A percentile compares a stretch with the other conserved stretches of the same genome.
Conservation (phyloP, 2,329 filamentous ascomycete genomes). For the Didymella arachidicola region DNA sequence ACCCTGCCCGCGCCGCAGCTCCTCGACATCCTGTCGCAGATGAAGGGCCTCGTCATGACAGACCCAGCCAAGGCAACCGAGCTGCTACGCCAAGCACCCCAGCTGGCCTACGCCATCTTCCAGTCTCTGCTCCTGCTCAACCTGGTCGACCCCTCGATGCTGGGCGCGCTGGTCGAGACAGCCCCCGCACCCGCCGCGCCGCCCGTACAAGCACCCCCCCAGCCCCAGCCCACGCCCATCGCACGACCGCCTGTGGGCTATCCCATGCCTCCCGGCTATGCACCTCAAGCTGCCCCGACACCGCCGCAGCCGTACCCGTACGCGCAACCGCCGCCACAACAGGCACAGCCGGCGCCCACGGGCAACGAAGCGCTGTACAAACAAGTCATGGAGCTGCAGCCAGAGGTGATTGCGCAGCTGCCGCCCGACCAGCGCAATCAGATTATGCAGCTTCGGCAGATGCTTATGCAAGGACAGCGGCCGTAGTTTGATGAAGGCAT, state of each 20-base stretch:
- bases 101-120: slow-evolving; percentile 93
- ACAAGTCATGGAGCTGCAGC: slow-evolving; percentile 81
- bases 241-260: slow-evolving; percentile 43
- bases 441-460: slow-evolving; percentile 77
- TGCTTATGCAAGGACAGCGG: slow-evolving; percentile 56
- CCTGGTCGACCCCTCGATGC: slow-evolving; percentile 83
- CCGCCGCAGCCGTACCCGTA: slow-evolving; percentile 56
- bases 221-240: slow-evolving; percentile 47
- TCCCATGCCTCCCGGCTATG: slow-evolving; percentile 44
- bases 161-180: slow-evolving; percentile 79
- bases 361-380: slow-evolving; percentile 75
- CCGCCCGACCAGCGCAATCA: slow-evolving; percentile 78
- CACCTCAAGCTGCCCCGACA: slow-evolving; percentile 59
- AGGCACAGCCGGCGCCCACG: slow-evolving; percentile 35
- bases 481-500: background rate
- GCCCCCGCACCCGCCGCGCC: slow-evolving; percentile 41
- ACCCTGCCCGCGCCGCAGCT: slow-evolving; percentile 87
- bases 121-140: slow-evolving; percentile 93
- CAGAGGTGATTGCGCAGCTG: slow-evolving; percentile 79
- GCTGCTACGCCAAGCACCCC: slow-evolving; percentile 85
- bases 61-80: slow-evolving; percentile 87
- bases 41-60: slow-evolving; percentile 85
- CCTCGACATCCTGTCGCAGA: slow-evolving; percentile 90
- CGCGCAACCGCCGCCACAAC: slow-evolving; percentile 42
- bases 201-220: slow-evolving; percentile 48